These are phyloP conservation scores for Immersiporthe knoxdaviesiana DNA, from an alignment of 2,329 filamentous ascomycete genomes.

Conservation along the genomic window DNA sequence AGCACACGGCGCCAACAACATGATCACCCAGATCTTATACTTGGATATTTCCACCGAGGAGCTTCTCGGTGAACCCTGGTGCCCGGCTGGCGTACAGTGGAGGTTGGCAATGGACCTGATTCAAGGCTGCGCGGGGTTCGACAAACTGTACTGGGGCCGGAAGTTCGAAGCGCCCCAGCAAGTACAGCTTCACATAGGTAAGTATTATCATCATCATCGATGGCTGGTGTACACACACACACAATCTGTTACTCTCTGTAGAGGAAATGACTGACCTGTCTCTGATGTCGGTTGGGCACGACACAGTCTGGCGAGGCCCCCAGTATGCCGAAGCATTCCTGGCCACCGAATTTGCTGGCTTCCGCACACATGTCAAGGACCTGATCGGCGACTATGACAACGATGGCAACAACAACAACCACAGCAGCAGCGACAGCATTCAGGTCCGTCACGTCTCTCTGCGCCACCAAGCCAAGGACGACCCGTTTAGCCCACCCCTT, in stretches of 20 bases:
- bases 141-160: conserved; percentile 38
- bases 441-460: conserved; percentile 34
- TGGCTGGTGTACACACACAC: not conserved
- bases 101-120: conserved; percentile 25
- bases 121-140: conserved; percentile 31
- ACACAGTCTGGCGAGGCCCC: conserved; percentile 4
- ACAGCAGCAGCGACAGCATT: not conserved
- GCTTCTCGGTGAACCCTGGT: no score
- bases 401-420: not conserved
- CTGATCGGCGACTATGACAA: not conserved
- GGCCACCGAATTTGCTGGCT: not conserved
- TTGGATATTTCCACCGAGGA: conserved; percentile 25
- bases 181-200: conserved; percentile 34
- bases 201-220: not conserved
- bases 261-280: no score
- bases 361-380: conserved; percentile 5
- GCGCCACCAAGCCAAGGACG: conserved; percentile 34
- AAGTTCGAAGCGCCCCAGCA: conserved; percentile 37
- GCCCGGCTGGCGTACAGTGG: conserved; percentile 22
- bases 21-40: conserved; percentile 32
- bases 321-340: conserved; percentile 1
- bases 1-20: no score
- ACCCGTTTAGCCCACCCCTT: conserved; percentile 30
- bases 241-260: no score
- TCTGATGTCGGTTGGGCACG: not conserved